Base-by-base conservation (phyloP, 208 protist genomes). In the Crithidia expoeki region DNA sequence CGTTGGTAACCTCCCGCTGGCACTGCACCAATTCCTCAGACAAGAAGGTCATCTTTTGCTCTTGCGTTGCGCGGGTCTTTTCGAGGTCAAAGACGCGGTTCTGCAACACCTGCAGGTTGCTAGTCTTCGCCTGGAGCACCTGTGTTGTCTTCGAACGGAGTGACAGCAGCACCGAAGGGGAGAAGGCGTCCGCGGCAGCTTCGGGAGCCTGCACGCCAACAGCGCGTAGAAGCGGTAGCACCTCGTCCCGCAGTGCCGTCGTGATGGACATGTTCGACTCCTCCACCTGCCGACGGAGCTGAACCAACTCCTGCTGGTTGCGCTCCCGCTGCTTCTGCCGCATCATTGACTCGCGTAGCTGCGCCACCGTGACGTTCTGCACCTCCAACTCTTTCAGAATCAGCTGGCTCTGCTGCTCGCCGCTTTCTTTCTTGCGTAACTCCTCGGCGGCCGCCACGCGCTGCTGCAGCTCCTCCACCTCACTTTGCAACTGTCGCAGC, bases 261-360 rank as follows among this genome's bases (percentile, higher is more conserved):
- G 74, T 32, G n/a, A 92, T 46, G 12, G 59, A 51, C 27, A 51
- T 65, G 30, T 74, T 55, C 21, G 76, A 77, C 53, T 87, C 77
- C 17, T 66, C 50, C 32, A 89, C 64, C 59, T 86, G 79, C 36
- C 44, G 47, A 2, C 84, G 85, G 30, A 92, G 65, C 3, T 68
- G 36, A 56, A 49, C 69, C 44, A 88, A 28, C 52, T 92, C 84
- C 25, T 77, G 69, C 52, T 82, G 76, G 2, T 57, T 36, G 14
- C 71, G 53, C 36, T 76, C 68, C 40, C 40, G 70, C 61, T 85
- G 67, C 74, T 88, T 88, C 62, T 76, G 76, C 61, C 53, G 74
- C 36, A 80, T 66, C 75, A 94, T 80, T 47, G 79, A 68, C 58
- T 86, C 81, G 3, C 85, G 70, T 40, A 94, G 67, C 53, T 66